Conservation (phyloP, 2,329 filamentous ascomycete genomes). For the Fusarium buxicola region DNA sequence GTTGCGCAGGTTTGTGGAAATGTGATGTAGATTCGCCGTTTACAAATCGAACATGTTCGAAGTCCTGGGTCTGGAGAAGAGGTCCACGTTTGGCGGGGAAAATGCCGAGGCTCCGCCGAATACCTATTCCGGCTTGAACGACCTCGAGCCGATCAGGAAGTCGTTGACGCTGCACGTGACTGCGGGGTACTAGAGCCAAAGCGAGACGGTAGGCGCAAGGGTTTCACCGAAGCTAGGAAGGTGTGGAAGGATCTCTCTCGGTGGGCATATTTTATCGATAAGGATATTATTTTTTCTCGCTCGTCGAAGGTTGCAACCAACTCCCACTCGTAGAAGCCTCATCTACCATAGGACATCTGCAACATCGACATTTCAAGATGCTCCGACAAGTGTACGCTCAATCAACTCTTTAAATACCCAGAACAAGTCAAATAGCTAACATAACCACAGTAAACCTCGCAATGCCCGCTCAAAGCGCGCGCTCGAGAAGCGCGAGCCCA, state of each 20-base stretch:
- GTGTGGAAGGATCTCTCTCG: slow-evolving; percentile 10
- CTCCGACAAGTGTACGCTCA: slow-evolving; percentile 61
- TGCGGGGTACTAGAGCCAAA: slow-evolving; percentile 42
- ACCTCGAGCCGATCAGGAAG: slow-evolving; percentile 27
- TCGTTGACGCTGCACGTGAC: slow-evolving; percentile 49
- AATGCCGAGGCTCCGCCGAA: slow-evolving; percentile 47
- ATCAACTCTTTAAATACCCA: neutral
- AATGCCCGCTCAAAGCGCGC: slow-evolving; percentile 93
- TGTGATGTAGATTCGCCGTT: slow-evolving; percentile 13
- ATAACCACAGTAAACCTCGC: slow-evolving; percentile 63
- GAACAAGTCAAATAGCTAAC: neutral
- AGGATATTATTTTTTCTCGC: slow-evolving; percentile 47
- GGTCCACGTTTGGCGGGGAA: slow-evolving; percentile 42
- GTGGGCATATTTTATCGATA: slow-evolving; percentile 51
- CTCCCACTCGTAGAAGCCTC: slow-evolving; percentile 21
- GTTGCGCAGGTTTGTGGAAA: slow-evolving; percentile 1
- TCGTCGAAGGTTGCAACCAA: slow-evolving; percentile 24
- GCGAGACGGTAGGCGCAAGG: slow-evolving; percentile 4
- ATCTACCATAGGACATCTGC: slow-evolving; percentile 24
- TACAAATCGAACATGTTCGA: slow-evolving; percentile 32
- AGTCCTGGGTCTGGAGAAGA: slow-evolving; percentile 24
- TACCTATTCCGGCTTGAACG: slow-evolving; percentile 26
- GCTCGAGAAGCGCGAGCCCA: slow-evolving; percentile 92
- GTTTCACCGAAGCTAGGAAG: slow-evolving; percentile 12
- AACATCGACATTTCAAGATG: slow-evolving; percentile 51